Conservation (phyloP, 2,329 filamentous ascomycete genomes). For the Chaetomium strumarium region DNA sequence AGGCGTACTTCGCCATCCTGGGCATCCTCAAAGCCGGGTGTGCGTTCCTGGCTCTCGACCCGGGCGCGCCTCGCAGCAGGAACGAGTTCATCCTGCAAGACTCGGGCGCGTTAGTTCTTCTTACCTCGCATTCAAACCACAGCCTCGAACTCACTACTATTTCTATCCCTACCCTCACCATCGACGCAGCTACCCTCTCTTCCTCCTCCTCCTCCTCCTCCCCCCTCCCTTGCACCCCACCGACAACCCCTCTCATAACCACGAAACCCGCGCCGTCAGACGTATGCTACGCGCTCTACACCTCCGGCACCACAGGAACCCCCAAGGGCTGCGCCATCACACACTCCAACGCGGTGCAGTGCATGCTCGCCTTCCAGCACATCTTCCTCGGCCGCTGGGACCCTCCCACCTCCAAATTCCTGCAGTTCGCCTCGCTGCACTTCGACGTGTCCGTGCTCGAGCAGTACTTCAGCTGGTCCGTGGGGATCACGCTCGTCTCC, state of each 20-base stretch:
- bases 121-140: constrained; percentile 45
- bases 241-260: too few relatives aligned
- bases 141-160: constrained; percentile 27
- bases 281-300: constrained; percentile 79
- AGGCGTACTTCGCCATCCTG: constrained; percentile 76
- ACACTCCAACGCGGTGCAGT: constrained; percentile 83
- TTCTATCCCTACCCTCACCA: constrained; percentile 30
- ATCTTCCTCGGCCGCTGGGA: constrained; percentile 75
- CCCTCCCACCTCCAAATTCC: constrained; percentile 59
- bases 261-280: constrained; percentile 45
- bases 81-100: constrained; percentile 74
- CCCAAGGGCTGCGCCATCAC: constrained; percentile 87
- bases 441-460: constrained; percentile 92
- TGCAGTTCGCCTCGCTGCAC: constrained; percentile 91
- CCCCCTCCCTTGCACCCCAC: too few relatives aligned
- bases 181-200: constrained; percentile 31
- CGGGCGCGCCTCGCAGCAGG: constrained; percentile 63
- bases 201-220: background rate
- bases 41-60: constrained; percentile 75
- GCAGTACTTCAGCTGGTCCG: constrained; percentile 93
- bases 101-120: constrained; percentile 57
- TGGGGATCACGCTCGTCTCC: constrained; percentile 77
- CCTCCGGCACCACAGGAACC: constrained; percentile 78
- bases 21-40: constrained; percentile 79
- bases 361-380: constrained; percentile 77